A percentile compares a stretch with the other conserved stretches of the same genome.
Evolutionary conservation across 2,329 filamentous ascomycete genomes (phyloP).

Genomic region (Trichoderma sp.): DNA sequence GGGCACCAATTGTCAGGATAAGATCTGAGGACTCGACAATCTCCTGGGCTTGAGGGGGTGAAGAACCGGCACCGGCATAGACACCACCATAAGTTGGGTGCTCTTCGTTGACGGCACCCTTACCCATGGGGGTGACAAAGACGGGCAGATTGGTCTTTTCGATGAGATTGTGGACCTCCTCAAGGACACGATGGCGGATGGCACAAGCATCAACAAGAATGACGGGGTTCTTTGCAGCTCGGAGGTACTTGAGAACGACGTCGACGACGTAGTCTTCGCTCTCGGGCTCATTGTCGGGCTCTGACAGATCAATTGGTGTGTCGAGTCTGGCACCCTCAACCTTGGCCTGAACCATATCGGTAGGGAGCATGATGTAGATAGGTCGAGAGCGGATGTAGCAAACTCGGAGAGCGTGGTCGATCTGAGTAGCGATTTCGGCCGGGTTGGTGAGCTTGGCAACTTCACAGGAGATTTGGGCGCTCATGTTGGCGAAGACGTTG

Average conservation of each 20-base stretch:
- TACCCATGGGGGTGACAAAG: conserved; percentile 89
- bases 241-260: conserved; percentile 70
- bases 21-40: conserved; percentile 68
- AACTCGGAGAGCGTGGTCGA: conserved; percentile 73
- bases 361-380: conserved; percentile 80
- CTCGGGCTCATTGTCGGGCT: conserved; percentile 63
- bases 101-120: conserved; percentile 76
- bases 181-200: conserved; percentile 69
- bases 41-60: conserved; percentile 58
- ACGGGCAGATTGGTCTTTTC: conserved; percentile 72
- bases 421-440: conserved; percentile 66
- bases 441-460: conserved; percentile 69
- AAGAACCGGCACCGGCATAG: conserved; percentile 76
- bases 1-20: conserved; percentile 65
- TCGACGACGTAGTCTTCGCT: conserved; percentile 81
- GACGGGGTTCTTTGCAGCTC: conserved; percentile 69
- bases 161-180: conserved; percentile 70
- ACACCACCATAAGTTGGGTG: conserved; percentile 77
- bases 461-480: conserved; percentile 65
- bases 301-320: conserved; percentile 65
- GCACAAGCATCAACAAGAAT: conserved; percentile 83
- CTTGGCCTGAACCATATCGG: conserved; percentile 74
- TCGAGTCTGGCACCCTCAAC: conserved; percentile 70
- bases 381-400: conserved; percentile 73
- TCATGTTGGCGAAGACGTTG: conserved; percentile 80